Evolutionary conservation across 192 early-diverging fungal species (phyloP).

Genomic region (Linnemannia exigua): DNA sequence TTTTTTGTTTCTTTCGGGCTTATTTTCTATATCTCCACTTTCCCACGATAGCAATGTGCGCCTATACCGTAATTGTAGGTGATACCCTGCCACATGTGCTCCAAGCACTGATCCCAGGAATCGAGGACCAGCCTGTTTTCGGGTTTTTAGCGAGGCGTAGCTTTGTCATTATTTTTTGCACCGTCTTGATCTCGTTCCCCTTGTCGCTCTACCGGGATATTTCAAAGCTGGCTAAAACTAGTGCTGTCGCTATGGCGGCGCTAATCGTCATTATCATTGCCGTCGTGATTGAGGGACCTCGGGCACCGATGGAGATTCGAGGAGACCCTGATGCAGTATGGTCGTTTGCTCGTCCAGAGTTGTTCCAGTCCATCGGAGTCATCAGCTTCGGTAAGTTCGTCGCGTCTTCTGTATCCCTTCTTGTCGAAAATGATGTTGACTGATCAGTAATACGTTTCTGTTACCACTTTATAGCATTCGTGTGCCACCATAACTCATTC

Average conservation of each 20-base stretch:
- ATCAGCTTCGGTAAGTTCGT: slow-evolving; percentile 85
- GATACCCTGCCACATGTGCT: slow-evolving; percentile 93
- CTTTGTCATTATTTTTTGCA: slow-evolving; percentile 84
- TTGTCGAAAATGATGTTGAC: no score
- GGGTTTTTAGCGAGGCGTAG: slow-evolving; percentile 76
- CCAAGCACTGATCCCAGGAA: slow-evolving; percentile 73
- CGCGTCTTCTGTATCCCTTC: not conserved
- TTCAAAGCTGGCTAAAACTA: slow-evolving; percentile 90
- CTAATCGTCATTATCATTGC: slow-evolving; percentile 85
- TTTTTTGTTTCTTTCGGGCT: not conserved
- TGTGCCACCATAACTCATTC: slow-evolving; percentile 97
- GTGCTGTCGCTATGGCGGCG: slow-evolving; percentile 85
- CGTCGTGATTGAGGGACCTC: slow-evolving; percentile 78
- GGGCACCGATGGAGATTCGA: slow-evolving; percentile 64
- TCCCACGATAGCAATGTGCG: slow-evolving; percentile 63
- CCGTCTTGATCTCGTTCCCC: slow-evolving; percentile 84
- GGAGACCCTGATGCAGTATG: slow-evolving; percentile 59
- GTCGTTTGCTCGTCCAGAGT: slow-evolving; percentile 62
- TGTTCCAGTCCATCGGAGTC: slow-evolving; percentile 88
- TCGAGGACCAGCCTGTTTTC: slow-evolving; percentile 66
- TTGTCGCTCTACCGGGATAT: slow-evolving; percentile 91
- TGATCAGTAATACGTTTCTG: no score
- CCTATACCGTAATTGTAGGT: slow-evolving; percentile 85
- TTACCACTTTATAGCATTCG: slow-evolving; percentile 73
- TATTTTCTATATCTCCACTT: not conserved